Base-by-base conservation (phyloP, 345 rosid genomes). In the Bretschneidera sinensis region DNA sequence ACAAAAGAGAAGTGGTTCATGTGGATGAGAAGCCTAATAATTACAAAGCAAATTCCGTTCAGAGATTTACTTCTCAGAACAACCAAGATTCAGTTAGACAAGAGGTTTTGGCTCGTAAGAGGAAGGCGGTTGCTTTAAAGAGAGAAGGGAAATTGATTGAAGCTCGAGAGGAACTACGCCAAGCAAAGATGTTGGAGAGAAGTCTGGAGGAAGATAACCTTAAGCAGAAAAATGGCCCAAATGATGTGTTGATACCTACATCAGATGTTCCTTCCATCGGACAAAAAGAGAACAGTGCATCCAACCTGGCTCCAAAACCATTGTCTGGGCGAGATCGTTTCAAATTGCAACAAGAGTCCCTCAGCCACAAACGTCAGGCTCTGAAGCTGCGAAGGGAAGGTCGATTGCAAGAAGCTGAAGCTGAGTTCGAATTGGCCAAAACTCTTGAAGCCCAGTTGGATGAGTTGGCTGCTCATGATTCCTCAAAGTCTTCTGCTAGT, bases 371-470 rank as follows among this genome's bases (percentile, higher is more conserved):
- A 69, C 89, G 94, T 14, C 86, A 78, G 75, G 98, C 96, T 55
- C 73, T 92, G 79, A 92, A 87, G 72, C 80, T 89, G 62, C 76
- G 95, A 2, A 89, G 84, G 56, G 97, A 90, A 78, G 97, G 96
- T 62, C 77, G 77, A 47, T 66, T 71, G 67, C 76, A 78, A 67
- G 96, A 90, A 83, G 99, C 99, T 17, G 97, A 94, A 63, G 95
- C 91, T 31, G 96, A 94, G 74, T 76, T 81, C 63, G 97, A 94
- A 73, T 56, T 83, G 39, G 99, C 99, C 64, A 94, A 86, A 88
- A 58, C 84, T 67, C 88, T 94, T 43, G 96, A 94, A 76, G 80
- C 89, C 54, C 95, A 82, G 69, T 65, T 90, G 74, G 99, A 88
- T 55, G 90, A 85, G 69, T 67, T 68, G 21, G 25, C 81, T 23